Evolutionary conservation across 2,329 filamentous ascomycete species (phyloP).

Genomic region (Penicillium sp.): DNA sequence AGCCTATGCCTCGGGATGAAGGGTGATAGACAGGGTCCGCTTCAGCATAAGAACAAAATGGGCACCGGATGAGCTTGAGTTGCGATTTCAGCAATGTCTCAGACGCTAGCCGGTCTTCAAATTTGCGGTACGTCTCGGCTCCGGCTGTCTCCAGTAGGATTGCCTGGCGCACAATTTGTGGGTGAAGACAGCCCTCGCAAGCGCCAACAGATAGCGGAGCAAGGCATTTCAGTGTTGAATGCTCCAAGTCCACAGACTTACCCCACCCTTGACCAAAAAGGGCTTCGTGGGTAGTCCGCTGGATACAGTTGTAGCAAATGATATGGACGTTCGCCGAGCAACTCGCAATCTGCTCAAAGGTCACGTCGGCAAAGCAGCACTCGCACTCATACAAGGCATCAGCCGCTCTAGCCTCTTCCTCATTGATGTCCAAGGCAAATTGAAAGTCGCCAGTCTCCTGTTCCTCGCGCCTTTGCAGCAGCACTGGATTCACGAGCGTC

Average conservation of each 20-base stretch:
- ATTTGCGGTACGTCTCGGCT: slow-evolving; percentile 68
- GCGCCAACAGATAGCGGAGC: slow-evolving; percentile 66
- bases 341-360: slow-evolving; percentile 50
- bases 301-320: slow-evolving; percentile 71
- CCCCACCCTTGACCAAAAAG: slow-evolving; percentile 92
- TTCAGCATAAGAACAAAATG: slow-evolving; percentile 90
- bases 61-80: slow-evolving; percentile 77
- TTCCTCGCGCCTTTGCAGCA: slow-evolving; percentile 35
- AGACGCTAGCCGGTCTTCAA: slow-evolving; percentile 77
- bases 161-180: slow-evolving; percentile 69
- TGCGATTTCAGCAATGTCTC: slow-evolving; percentile 72
- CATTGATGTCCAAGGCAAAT: slow-evolving; percentile 45
- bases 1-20: slow-evolving; percentile 50
- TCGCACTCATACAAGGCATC: slow-evolving; percentile 50
- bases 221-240: slow-evolving; percentile 78
- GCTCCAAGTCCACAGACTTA: slow-evolving; percentile 70
- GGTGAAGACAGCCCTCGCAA: slow-evolving; percentile 72
- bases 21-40: slow-evolving; percentile 74
- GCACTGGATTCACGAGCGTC: slow-evolving; percentile 38
- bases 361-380: slow-evolving; percentile 49
- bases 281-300: slow-evolving; percentile 78
- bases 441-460: slow-evolving; percentile 39
- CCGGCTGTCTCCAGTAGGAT: slow-evolving; percentile 70
- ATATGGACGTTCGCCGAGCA: slow-evolving; percentile 46
- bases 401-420: slow-evolving; percentile 42